These are phyloP conservation scores for Zymoseptoria ardabiliae DNA, from an alignment of 2,329 filamentous ascomycete species.

Conservation along the genomic window DNA sequence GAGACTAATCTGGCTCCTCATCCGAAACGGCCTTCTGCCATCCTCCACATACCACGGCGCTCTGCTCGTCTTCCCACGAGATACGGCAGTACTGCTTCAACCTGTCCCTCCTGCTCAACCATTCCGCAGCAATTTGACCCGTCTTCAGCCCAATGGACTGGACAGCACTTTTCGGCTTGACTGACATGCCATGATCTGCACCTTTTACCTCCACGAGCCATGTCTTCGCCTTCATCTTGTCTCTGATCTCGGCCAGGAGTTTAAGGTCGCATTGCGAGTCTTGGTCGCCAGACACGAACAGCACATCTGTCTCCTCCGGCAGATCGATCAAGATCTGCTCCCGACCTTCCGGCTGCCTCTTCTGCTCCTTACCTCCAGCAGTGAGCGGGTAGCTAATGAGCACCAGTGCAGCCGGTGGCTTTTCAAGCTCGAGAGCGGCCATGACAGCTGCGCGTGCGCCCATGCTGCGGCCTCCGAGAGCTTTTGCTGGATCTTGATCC, in stretches of 20 bases:
- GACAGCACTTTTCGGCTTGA: slow-evolving; percentile 3
- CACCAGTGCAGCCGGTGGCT: slow-evolving; percentile 22
- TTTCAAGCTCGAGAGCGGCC: slow-evolving; percentile 25
- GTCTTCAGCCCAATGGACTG: slow-evolving; percentile 8
- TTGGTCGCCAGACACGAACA: slow-evolving; percentile 35
- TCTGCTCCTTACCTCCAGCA: slow-evolving; percentile 25
- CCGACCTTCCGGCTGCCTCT: slow-evolving; percentile 23
- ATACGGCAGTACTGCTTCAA: slow-evolving; percentile 2
- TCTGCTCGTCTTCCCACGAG: slow-evolving; percentile 5
- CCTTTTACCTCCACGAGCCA: slow-evolving; percentile 32
- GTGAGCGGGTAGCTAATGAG: slow-evolving; percentile 38
- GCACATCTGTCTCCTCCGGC: slow-evolving; percentile 23
- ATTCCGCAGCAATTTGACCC: slow-evolving; percentile 10
- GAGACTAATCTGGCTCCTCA: background rate
- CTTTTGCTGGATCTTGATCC: slow-evolving; percentile 13
- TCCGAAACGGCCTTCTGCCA: background rate
- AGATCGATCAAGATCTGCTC: slow-evolving; percentile 35
- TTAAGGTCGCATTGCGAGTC: slow-evolving; percentile 32
- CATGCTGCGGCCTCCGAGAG: slow-evolving; percentile 39
- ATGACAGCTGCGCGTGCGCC: slow-evolving; percentile 38
- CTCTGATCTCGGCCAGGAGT: slow-evolving; percentile 25
- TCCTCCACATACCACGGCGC: background rate
- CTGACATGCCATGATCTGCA: slow-evolving; percentile 28
- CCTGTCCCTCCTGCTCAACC: slow-evolving; percentile 6
- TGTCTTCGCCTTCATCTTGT: slow-evolving; percentile 33